phyloP scores from a whole-genome alignment of 2,329 filamentous ascomycete species.

The Boeremia lycopersici region DNA sequence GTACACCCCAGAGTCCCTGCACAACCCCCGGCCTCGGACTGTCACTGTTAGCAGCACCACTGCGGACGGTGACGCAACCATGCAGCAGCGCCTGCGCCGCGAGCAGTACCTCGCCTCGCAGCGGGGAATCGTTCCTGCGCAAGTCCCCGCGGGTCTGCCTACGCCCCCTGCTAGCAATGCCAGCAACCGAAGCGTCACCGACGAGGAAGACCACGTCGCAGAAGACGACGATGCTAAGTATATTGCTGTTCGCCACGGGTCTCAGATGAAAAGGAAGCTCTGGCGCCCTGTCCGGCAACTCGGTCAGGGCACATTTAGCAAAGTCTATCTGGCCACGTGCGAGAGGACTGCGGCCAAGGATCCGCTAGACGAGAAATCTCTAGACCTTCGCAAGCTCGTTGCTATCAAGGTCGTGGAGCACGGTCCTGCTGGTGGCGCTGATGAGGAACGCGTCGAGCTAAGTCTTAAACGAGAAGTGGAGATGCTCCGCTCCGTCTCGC shows the following conservation, averaged over 20 bases:
- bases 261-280: constrained; percentile 72
- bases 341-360: constrained; percentile 59
- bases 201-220: constrained; percentile 60
- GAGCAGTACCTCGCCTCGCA: constrained; percentile 82
- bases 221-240: constrained; percentile 52
- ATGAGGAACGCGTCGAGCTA: constrained; percentile 90
- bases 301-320: constrained; percentile 94
- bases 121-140: constrained; percentile 72
- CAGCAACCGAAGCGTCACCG: constrained; percentile 61
- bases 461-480: constrained; percentile 94
- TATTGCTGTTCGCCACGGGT: constrained; percentile 58
- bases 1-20: constrained; percentile 75
- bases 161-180: constrained; percentile 79
- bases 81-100: constrained; percentile 66
- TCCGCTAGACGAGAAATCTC: constrained; percentile 54
- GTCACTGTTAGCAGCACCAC: constrained; percentile 65
- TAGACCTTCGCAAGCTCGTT: constrained; percentile 79
- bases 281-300: constrained; percentile 83
- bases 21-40: constrained; percentile 70
- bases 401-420: constrained; percentile 96
- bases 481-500: constrained; percentile 84
- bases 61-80: constrained; percentile 55
- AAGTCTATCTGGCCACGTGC: constrained; percentile 88
- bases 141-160: constrained; percentile 54
- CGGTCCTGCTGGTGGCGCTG: constrained; percentile 89